A percentile compares a stretch with the other conserved stretches of the same genome.
phyloP scores from a whole-genome alignment of 1,284 basidiomycete genomes.

The Sporisorium graminicola region DNA sequence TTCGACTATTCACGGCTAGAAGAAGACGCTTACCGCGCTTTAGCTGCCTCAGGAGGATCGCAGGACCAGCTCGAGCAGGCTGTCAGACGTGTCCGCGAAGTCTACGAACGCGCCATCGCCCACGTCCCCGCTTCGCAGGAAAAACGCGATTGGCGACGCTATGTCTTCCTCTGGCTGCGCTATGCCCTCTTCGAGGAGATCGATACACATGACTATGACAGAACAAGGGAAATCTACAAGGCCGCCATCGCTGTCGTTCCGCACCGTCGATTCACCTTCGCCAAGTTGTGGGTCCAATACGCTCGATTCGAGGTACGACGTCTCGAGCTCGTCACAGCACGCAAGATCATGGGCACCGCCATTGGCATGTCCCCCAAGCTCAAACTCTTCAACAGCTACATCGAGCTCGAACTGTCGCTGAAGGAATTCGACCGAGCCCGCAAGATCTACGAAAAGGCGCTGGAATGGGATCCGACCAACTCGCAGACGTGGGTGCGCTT shows the following conservation, averaged over 20 bases:
- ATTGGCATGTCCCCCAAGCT: conserved; percentile 98
- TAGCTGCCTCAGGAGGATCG: conserved; percentile 47
- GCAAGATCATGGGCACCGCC: conserved; percentile 88
- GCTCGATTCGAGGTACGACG: conserved; percentile 92
- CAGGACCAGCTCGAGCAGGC: conserved; percentile 38
- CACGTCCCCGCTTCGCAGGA: conserved; percentile 89
- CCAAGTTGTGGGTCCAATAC: conserved; percentile 82
- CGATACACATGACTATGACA: conserved; percentile 87
- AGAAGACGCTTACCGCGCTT: conserved; percentile 83
- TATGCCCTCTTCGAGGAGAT: conserved; percentile 98
- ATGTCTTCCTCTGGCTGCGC: conserved; percentile 95
- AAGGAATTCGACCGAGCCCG: conserved; percentile 93
- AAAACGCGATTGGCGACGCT: conserved; percentile 83
- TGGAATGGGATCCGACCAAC: conserved; percentile 71
- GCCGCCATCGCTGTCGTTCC: conserved; percentile 89
- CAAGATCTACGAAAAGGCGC: conserved; percentile 90
- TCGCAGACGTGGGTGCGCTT: conserved; percentile 86
- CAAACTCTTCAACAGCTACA: conserved; percentile 69
- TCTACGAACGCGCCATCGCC: conserved; percentile 96
- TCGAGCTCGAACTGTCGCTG: conserved; percentile 65
- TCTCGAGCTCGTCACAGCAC: conserved; percentile 83
- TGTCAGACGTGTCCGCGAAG: conserved; percentile 80
- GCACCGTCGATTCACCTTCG: conserved; percentile 96
- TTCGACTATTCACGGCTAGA: conserved; percentile 95
- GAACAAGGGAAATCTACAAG: conserved; percentile 91